Conservation (phyloP, 306 rosid species). For the Oemleria cerasiformis region DNA sequence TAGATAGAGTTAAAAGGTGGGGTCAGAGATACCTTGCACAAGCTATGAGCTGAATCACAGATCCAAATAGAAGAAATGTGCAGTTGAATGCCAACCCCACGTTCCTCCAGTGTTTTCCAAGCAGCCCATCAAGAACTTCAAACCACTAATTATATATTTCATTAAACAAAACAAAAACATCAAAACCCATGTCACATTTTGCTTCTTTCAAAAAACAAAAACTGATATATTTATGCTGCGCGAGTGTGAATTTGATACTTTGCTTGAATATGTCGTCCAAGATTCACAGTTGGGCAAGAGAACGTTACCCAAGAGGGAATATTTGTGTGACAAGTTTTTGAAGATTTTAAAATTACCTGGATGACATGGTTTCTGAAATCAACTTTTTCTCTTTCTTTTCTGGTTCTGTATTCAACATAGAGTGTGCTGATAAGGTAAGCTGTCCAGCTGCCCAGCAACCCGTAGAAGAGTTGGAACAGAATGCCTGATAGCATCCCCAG, state of each 20-base stretch:
- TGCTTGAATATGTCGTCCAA: not conserved
- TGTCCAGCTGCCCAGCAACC: constrained; percentile 95
- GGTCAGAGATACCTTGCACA: constrained; percentile 85
- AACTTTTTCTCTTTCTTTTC: constrained; percentile 91
- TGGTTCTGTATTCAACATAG: constrained; percentile 89
- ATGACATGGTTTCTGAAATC: constrained; percentile 97
- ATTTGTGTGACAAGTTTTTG: too few relatives aligned
- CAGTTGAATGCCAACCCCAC: constrained; percentile 97
- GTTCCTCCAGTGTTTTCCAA: constrained; percentile 98
- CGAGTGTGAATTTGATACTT: too few relatives aligned
- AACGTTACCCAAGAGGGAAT: not conserved
- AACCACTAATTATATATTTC: constrained; percentile 54
- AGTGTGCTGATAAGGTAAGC: constrained; percentile 93
- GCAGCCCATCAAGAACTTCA: constrained; percentile 97
- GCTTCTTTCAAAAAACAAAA: not conserved
- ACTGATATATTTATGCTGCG: too few relatives aligned
- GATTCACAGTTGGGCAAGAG: not conserved
- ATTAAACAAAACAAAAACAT: not conserved
- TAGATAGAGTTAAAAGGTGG: constrained; percentile 11
- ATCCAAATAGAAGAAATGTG: constrained; percentile 98
- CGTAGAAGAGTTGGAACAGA: constrained; percentile 83
- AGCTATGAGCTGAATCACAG: constrained; percentile 97
- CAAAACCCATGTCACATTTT: constrained; percentile 31
- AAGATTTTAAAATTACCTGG: constrained; percentile 41
- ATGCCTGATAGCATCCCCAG: constrained; percentile 93